These are phyloP conservation scores for Auriculariales sp. DNA, from an alignment of 768 basidiomycete genomes.

Conservation along the genomic window DNA sequence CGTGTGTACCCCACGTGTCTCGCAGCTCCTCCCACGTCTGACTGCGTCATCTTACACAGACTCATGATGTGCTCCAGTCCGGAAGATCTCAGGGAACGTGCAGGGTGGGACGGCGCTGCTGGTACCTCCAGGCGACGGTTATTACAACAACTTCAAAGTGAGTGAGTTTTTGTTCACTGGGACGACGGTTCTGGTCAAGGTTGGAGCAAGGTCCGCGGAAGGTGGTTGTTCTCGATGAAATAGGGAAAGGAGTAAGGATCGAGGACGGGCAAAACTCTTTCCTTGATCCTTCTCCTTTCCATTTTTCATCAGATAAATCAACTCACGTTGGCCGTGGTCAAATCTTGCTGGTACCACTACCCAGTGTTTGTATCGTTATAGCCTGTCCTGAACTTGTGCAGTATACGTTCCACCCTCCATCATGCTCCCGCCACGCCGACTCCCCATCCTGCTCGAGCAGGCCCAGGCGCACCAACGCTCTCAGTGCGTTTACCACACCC, in stretches of 20 bases:
- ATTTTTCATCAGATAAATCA: too few relatives aligned
- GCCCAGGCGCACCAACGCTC: slow-evolving; percentile 67
- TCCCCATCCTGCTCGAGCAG: slow-evolving; percentile 74
- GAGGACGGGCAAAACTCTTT: too few relatives aligned
- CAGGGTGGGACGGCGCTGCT: slow-evolving; percentile 80
- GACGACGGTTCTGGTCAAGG: too few relatives aligned
- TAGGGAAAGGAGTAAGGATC: too few relatives aligned
- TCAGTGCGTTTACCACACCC: slow-evolving; percentile 71
- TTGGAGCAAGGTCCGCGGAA: too few relatives aligned
- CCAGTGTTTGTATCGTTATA: not conserved
- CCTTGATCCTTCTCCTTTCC: too few relatives aligned
- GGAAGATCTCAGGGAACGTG: slow-evolving; percentile 66
- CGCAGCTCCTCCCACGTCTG: not conserved
- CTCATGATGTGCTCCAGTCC: slow-evolving; percentile 86
- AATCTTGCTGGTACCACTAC: too few relatives aligned
- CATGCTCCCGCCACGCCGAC: slow-evolving; percentile 86
- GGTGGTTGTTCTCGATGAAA: too few relatives aligned
- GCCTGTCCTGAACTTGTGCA: slow-evolving; percentile 16
- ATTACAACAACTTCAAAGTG: slow-evolving; percentile 73
- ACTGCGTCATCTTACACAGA: slow-evolving; percentile 26
- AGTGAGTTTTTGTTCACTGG: too few relatives aligned
- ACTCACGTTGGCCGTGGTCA: too few relatives aligned
- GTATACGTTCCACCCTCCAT: slow-evolving; percentile 80
- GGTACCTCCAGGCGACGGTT: slow-evolving; percentile 66
- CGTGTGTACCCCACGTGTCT: slow-evolving; percentile 29